Evolutionary conservation across 495 filamentous ascomycete genomes (phyloP).

Genomic region (Physcia stellaris): DNA sequence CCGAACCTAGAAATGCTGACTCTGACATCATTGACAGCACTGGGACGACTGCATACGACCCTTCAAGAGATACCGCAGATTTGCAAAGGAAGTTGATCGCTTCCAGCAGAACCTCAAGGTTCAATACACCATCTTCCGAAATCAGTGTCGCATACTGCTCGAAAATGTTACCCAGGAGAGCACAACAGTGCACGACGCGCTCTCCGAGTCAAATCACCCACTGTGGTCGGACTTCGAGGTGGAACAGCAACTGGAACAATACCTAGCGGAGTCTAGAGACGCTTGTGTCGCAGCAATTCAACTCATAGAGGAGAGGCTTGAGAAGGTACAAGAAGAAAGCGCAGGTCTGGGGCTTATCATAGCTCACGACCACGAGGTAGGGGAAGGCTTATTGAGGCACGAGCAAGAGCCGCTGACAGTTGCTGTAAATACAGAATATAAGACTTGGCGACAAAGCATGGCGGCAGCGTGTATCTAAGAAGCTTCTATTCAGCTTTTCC

Average conservation of each 20-base stretch:
- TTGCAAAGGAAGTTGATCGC: slow-evolving; percentile 9
- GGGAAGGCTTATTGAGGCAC: neutral
- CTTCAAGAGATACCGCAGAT: slow-evolving; percentile 12
- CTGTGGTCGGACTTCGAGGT: slow-evolving; percentile 2
- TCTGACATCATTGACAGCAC: too few relatives aligned
- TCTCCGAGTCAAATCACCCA: neutral
- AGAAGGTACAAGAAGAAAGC: slow-evolving; percentile 8
- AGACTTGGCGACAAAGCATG: too few relatives aligned
- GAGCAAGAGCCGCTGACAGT: neutral
- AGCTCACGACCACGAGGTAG: neutral
- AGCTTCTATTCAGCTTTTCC: slow-evolving; percentile 14
- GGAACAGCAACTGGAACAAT: neutral
- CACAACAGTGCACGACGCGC: neutral
- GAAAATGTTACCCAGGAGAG: slow-evolving; percentile 7
- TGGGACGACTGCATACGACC: slow-evolving; percentile 18
- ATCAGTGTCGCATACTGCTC: slow-evolving; percentile 8
- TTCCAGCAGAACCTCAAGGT: slow-evolving; percentile 1
- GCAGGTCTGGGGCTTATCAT: slow-evolving; percentile 5
- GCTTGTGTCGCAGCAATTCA: slow-evolving; percentile 7
- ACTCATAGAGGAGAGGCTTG: slow-evolving; percentile 5
- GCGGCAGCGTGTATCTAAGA: slow-evolving; percentile 1
- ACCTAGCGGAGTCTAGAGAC: slow-evolving; percentile 1
- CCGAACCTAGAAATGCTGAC: too few relatives aligned
- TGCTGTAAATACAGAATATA: slow-evolving; percentile 4
- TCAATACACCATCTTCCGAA: slow-evolving; percentile 10